Evolutionary conservation across 1,284 basidiomycete species (phyloP), one percentile per base, ranked within the genome.

Genomic region (Schizophyllum commune): DNA sequence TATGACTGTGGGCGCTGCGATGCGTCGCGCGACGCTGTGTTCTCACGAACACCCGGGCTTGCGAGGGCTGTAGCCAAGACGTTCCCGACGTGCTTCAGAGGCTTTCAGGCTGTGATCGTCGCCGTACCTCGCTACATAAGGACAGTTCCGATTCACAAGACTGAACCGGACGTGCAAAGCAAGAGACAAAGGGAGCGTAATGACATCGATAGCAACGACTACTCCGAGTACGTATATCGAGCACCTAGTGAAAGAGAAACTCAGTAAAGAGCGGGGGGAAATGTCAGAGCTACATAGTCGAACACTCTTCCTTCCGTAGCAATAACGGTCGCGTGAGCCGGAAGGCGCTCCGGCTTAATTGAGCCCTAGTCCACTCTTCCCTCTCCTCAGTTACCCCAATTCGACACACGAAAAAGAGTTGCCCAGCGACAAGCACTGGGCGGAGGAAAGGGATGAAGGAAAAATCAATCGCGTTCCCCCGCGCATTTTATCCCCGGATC

Each of bases 341-440:
- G 78, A 75, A 79, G 76, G 74, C 73, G 83, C 85, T 88, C 86
- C 87, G 87, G 86, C 87, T 89, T 89, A 89, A 86, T 86, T 88
- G 86, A 77, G 77, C 82, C 77, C 84, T 56, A 62, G 34, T 60
- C 78, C 70, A 71, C 67, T 80, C 69, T 76, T 3, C 68, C 78
- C 81, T 74, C 73, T 68, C 65, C 74, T 69, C 71, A 63, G 62
- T 72, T 87, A 87, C 86, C 85, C 83, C 65, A 70, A 68, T 68
- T 68, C 62, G 67, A 64, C 22, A 51, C 52, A 61, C 51, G 65
- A 68, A 65, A 64, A 67, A 74, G 76, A 79, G 77, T 78, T 76
- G 68, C 75, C 68, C 68, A 62, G 67, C 60, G 55, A 56, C n/a
- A 57, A 55, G 53, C 20, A 15, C 53, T 55, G 27, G 53, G 20